Percentiles rank a stretch among this genome's conserved stretches.
Conservation (phyloP, 2,329 filamentous ascomycete genomes). For the Colletotrichum abscissum region DNA sequence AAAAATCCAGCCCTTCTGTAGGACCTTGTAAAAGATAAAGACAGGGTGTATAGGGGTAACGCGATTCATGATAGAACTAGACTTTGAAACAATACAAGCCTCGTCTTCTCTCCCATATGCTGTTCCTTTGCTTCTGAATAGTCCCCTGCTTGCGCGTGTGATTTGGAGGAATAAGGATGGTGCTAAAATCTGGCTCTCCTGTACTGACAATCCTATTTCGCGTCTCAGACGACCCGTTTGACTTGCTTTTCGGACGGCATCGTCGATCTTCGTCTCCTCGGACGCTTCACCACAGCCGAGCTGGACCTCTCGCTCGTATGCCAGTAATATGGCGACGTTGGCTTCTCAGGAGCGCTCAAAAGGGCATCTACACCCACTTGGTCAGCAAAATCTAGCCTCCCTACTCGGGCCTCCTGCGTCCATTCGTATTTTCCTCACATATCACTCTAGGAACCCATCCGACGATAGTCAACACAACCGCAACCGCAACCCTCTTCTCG, state of each 20-base stretch:
- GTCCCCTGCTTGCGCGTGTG: no score
- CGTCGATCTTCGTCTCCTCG: background rate
- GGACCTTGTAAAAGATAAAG: constrained; percentile 10
- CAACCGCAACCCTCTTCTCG: background rate
- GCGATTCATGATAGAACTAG: constrained; percentile 35
- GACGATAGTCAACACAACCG: background rate
- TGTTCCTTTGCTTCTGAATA: no score
- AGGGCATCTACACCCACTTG: background rate
- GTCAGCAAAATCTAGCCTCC: background rate
- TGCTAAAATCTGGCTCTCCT: background rate
- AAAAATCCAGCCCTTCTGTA: constrained; percentile 3
- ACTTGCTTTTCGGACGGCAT: background rate
- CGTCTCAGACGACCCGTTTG: background rate
- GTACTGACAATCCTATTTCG: background rate
- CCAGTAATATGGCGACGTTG: constrained; percentile 1
- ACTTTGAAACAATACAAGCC: constrained; percentile 32
- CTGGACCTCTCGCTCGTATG: constrained; percentile 4
- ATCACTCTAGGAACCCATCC: background rate
- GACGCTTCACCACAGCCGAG: background rate
- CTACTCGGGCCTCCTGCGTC: no score
- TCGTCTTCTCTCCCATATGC: constrained; percentile 24
- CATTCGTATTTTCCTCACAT: background rate
- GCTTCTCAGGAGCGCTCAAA: background rate
- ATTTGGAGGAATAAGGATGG: no score
- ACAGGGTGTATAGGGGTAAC: constrained; percentile 13